phyloP scores from a whole-genome alignment of 495 filamentous ascomycete species.

The Aspergillus coremiiformis region DNA sequence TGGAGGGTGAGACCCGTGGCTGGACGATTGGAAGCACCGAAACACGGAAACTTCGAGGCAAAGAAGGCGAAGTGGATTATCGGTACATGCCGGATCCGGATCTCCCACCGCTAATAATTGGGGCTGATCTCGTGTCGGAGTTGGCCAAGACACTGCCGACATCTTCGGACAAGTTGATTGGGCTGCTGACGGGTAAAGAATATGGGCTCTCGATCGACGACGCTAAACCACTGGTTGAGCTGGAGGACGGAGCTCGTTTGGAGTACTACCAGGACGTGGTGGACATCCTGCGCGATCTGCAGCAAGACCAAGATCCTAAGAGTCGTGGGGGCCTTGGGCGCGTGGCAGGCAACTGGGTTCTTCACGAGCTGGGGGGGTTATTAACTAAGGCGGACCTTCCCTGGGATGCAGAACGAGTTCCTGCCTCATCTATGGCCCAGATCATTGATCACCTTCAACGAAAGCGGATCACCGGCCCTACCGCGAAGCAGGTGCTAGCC shows the following conservation, averaged over 20 bases:
- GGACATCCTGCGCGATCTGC: slow-evolving; percentile 41
- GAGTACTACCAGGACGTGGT: slow-evolving; percentile 79
- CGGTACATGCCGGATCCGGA: slow-evolving; percentile 98
- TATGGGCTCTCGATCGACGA: slow-evolving; percentile 76
- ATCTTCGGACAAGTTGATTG: slow-evolving; percentile 62
- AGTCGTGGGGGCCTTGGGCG: slow-evolving; percentile 24
- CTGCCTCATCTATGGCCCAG: slow-evolving; percentile 52
- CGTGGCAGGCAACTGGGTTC: slow-evolving; percentile 61
- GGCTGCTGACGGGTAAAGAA: slow-evolving; percentile 42
- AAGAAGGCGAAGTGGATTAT: slow-evolving; percentile 97
- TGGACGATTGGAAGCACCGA: slow-evolving; percentile 80
- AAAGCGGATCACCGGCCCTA: slow-evolving; percentile 63
- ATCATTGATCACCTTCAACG: slow-evolving; percentile 57
- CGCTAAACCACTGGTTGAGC: slow-evolving; percentile 67
- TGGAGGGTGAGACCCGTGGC: slow-evolving; percentile 86
- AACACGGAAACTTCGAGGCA: slow-evolving; percentile 69
- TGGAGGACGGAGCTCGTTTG: slow-evolving; percentile 72
- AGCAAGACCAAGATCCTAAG: slow-evolving; percentile 23
- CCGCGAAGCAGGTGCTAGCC: slow-evolving; percentile 67
- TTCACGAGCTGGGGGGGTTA: slow-evolving; percentile 84
- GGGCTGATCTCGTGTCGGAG: slow-evolving; percentile 55
- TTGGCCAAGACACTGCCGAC: slow-evolving; percentile 54
- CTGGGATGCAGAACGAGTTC: slow-evolving; percentile 52
- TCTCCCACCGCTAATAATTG: slow-evolving; percentile 70
- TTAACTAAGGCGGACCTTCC: slow-evolving; percentile 44